Evolutionary conservation across 352 stramenopile species (phyloP), one percentile per base, ranked within the genome.

Genomic region (Pseudoperonospora humuli): DNA sequence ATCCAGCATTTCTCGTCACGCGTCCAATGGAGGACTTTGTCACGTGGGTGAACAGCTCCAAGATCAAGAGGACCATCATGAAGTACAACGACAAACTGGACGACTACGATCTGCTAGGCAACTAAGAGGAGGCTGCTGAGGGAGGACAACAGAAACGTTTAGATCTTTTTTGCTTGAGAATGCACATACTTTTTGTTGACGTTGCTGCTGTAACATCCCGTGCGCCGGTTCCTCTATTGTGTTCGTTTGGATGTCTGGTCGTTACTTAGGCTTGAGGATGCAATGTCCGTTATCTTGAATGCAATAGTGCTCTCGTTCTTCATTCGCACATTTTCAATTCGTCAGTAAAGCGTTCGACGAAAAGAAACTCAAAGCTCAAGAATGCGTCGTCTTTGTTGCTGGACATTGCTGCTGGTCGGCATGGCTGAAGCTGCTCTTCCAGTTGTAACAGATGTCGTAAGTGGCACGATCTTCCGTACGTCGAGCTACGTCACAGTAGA

Each of bases 1-100:
- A 99, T 73, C 86, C 96, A 7, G 86, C 95, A 9, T 99, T 98
- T 61, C 70, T 99, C 13, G 96, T 99, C 10, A 98, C 95, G 9
- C 87, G 96, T 35, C 71, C 75, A 18, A 97, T 99, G 87, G 97
- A 99, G 75, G 97, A 99, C 78, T 99, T 98, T 70, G 91, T 99
- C 32, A 99, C 96, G 29, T 99, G 97, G 97, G 95, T 98, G 33
- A 90, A 98, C 59, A 93, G 78, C 57, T 97, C 90, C 46, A 98
- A 98, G 87, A 97, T 98, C 77, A 97, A 97, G 75, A 75, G 88
- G 69, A 94, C 86, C 46, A 96, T 98, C 61, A 90, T 95, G 70
- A 98, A 97, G 64, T 99, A 99, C 80, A 99, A 99, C 79, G 95
- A 99, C 69, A 99, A 98, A 64, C 71, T 99, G 36, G 97, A 99